Conservation (phyloP, 2,329 filamentous ascomycete species). For the Tolypocladium album region DNA sequence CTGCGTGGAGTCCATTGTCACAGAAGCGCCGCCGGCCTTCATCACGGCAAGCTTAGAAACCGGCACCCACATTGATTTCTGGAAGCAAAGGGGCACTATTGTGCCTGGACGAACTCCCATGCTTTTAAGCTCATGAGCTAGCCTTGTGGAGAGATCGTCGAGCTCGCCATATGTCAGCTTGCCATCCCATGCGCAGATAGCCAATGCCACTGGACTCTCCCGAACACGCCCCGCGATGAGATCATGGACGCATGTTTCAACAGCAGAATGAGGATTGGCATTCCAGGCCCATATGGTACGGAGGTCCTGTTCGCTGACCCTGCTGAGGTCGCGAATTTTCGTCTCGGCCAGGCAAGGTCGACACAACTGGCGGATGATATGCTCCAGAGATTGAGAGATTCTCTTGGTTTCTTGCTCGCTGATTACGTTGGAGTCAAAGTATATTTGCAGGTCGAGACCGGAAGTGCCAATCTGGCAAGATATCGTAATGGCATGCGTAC, state of each 20-base stretch:
- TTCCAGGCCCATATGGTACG: not conserved
- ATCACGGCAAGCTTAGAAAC: not conserved
- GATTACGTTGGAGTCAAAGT: not conserved
- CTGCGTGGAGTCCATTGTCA: not conserved
- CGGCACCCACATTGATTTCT: not conserved
- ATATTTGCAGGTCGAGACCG: not conserved
- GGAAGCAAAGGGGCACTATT: not conserved
- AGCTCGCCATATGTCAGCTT: not conserved
- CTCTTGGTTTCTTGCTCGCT: not conserved
- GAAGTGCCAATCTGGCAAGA: not conserved
- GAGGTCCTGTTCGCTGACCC: not conserved
- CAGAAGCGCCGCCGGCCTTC: not conserved
- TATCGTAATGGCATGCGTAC: not conserved
- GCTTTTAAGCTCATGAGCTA: not conserved
- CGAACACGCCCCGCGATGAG: not conserved
- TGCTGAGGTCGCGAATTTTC: not conserved
- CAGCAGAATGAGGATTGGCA: not conserved
- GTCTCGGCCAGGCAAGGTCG: not conserved
- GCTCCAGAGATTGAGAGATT: not conserved
- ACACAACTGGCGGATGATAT: not conserved
- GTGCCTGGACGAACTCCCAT: not conserved
- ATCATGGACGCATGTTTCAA: not conserved
- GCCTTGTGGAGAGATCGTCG: not conserved
- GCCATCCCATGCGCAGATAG: not conserved
- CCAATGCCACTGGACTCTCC: not conserved